Percentiles rank a stretch among this genome's conserved stretches.
phyloP scores from a whole-genome alignment of 2,329 filamentous ascomycete species.

The Emericellopsis atlantica region DNA sequence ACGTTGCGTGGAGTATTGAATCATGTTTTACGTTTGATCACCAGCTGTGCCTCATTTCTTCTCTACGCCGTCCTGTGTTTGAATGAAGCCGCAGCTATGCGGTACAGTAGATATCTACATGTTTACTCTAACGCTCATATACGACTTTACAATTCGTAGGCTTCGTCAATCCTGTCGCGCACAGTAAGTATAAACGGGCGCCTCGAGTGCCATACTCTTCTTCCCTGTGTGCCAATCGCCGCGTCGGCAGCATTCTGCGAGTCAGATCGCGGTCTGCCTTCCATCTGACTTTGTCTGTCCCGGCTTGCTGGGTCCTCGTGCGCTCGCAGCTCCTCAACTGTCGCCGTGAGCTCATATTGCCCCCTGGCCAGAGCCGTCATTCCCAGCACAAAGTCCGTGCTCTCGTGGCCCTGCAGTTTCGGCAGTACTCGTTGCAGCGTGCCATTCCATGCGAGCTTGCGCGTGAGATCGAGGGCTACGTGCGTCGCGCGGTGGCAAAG shows the following conservation, averaged over 20 bases:
- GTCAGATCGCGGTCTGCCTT: constrained; percentile 30
- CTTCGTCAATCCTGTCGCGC: constrained; percentile 19
- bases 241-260: constrained; percentile 46
- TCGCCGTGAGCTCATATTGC: constrained; percentile 70
- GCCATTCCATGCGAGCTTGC: constrained; percentile 76
- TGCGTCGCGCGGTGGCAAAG: constrained; percentile 61
- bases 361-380: constrained; percentile 67
- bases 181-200: constrained; percentile 43
- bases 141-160: not conserved
- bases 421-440: constrained; percentile 66
- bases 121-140: not conserved
- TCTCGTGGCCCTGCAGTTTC: constrained; percentile 43
- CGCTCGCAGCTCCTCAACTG: constrained; percentile 66
- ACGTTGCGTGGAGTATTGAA: too few species aligned
- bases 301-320: constrained; percentile 20
- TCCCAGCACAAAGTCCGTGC: constrained; percentile 51
- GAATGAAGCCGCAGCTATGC: too few species aligned
- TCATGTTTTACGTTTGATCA: too few species aligned
- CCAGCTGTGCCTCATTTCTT: too few species aligned
- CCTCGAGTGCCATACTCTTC: constrained; percentile 52
- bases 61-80: too few species aligned
- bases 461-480: constrained; percentile 67
- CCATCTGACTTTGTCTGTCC: constrained; percentile 7
- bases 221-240: constrained; percentile 44
- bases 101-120: too few species aligned